Evolutionary conservation across 495 filamentous ascomycete genomes (phyloP).

Genomic region (Gamarada debralockiae): DNA sequence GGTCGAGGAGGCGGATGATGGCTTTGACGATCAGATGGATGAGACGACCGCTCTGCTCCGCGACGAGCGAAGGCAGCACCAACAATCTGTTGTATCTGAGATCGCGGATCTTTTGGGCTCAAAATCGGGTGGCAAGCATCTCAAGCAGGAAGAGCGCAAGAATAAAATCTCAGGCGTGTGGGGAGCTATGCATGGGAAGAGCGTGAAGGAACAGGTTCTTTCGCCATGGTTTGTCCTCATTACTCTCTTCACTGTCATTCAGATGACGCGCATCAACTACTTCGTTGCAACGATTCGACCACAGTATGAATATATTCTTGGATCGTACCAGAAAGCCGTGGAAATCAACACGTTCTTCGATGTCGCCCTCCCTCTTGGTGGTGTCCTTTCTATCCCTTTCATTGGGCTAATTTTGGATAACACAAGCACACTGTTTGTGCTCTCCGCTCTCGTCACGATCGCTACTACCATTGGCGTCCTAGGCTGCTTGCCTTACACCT

Average conservation of each 20-base stretch:
- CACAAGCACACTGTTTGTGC: constrained; percentile 67
- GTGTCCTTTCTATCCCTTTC: constrained; percentile 80
- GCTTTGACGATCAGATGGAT: constrained; percentile 57
- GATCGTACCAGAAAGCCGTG: constrained; percentile 50
- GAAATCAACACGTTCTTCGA: constrained; percentile 85
- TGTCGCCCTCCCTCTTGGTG: constrained; percentile 81
- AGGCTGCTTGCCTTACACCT: constrained; percentile 63
- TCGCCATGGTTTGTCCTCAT: constrained; percentile 88
- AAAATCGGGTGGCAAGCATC: constrained; percentile 52
- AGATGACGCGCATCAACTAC: constrained; percentile 96
- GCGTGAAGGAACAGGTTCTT: constrained; percentile 69
- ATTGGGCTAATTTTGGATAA: constrained; percentile 81
- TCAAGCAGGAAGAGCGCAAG: constrained; percentile 50
- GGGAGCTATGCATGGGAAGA: constrained; percentile 79
- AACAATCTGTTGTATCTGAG: constrained; percentile 65
- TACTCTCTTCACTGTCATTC: constrained; percentile 79
- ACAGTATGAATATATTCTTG: constrained; percentile 81
- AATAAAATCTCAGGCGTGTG: constrained; percentile 71
- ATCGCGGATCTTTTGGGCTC: constrained; percentile 69
- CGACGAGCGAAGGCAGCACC: constrained; percentile 59
- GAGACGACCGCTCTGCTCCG: constrained; percentile 53
- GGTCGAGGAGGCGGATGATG: constrained; percentile 46
- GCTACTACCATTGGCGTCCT: constrained; percentile 78
- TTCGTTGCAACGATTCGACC: constrained; percentile 88
- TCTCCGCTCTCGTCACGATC: constrained; percentile 64